A percentile compares a stretch with the other conserved stretches of the same genome.
phyloP scores from a whole-genome alignment of 805 yeast species.

The Ogataea sp. region DNA sequence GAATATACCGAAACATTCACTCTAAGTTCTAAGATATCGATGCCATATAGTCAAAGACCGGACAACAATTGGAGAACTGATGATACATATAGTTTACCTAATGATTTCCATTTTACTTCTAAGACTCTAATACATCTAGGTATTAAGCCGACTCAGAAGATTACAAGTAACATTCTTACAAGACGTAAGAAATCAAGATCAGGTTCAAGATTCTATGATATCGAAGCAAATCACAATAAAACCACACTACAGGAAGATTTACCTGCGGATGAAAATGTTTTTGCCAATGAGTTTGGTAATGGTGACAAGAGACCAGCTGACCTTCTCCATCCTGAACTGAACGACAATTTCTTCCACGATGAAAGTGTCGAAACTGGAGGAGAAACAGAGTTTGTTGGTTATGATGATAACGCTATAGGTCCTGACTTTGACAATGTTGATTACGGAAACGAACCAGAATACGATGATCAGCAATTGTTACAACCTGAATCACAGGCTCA shows the following conservation, averaged over 20 bases:
- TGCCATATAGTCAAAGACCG: too few species aligned
- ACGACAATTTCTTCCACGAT: slow-evolving; percentile 9
- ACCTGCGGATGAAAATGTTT: slow-evolving; percentile 41
- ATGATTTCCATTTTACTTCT: slow-evolving; percentile 43
- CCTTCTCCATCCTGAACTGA: slow-evolving; percentile 1
- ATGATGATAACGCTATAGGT: slow-evolving; percentile 9
- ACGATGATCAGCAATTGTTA: too few species aligned
- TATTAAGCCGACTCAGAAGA: slow-evolving; percentile 31
- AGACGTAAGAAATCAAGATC: slow-evolving; percentile 12
- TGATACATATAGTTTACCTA: slow-evolving; percentile 31
- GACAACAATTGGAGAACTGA: slow-evolving; percentile 10
- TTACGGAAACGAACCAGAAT: too few species aligned
- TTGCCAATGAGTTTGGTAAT: slow-evolving; percentile 39
- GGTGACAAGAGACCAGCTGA: slow-evolving; percentile 6
- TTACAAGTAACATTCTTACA: slow-evolving; percentile 20
- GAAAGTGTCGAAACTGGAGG: slow-evolving; percentile 10
- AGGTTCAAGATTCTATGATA: too few species aligned
- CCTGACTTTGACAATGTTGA: not conserved
- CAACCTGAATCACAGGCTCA: not conserved
- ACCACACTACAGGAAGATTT: slow-evolving; percentile 20
- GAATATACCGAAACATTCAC: too few species aligned
- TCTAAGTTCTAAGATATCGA: too few species aligned
- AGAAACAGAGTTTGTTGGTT: slow-evolving; percentile 26
- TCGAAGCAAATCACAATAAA: too few species aligned
- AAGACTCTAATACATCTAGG: slow-evolving; percentile 37